phyloP scores from a whole-genome alignment of 345 rosid species.

The Draba incana region DNA sequence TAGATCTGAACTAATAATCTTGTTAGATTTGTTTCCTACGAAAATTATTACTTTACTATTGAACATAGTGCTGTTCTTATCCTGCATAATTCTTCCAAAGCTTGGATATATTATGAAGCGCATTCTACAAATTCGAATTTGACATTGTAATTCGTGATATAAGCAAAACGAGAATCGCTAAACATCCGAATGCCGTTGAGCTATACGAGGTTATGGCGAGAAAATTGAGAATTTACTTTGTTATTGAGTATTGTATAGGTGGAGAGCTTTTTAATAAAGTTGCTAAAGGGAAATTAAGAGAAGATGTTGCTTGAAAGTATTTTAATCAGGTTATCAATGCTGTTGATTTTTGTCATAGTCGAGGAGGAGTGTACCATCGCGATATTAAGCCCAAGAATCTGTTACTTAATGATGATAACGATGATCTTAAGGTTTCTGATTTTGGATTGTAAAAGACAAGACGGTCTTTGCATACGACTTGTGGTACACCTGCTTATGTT shows the following conservation, averaged over 20 bases:
- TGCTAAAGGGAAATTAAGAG: constrained; percentile 61
- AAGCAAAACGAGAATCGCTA: constrained; percentile 56
- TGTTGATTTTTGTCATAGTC: constrained; percentile 71
- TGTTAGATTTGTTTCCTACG: background rate
- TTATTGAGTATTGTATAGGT: constrained; percentile 74
- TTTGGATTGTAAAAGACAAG: constrained; percentile 64
- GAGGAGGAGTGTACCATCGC: constrained; percentile 78
- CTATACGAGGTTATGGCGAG: constrained; percentile 82
- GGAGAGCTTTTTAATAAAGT: constrained; percentile 79
- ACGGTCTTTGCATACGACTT: constrained; percentile 73
- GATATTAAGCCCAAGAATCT: constrained; percentile 82
- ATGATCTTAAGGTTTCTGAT: constrained; percentile 74
- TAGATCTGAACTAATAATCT: background rate
- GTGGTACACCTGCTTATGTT: constrained; percentile 84
- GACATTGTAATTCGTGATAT: too few relatives aligned
- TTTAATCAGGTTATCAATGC: constrained; percentile 69
- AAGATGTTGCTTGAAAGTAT: constrained; percentile 65
- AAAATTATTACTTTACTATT: too few relatives aligned
- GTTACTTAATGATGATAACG: constrained; percentile 71
- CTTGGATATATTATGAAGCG: too few relatives aligned
- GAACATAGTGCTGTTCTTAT: too few relatives aligned
- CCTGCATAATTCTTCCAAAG: too few relatives aligned
- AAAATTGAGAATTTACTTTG: constrained; percentile 66
- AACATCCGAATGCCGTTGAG: constrained; percentile 65
- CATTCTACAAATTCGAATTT: too few relatives aligned